These are phyloP conservation scores for Beauveria caledonica DNA, from an alignment of 2,329 filamentous ascomycete genomes.

Conservation along the genomic window DNA sequence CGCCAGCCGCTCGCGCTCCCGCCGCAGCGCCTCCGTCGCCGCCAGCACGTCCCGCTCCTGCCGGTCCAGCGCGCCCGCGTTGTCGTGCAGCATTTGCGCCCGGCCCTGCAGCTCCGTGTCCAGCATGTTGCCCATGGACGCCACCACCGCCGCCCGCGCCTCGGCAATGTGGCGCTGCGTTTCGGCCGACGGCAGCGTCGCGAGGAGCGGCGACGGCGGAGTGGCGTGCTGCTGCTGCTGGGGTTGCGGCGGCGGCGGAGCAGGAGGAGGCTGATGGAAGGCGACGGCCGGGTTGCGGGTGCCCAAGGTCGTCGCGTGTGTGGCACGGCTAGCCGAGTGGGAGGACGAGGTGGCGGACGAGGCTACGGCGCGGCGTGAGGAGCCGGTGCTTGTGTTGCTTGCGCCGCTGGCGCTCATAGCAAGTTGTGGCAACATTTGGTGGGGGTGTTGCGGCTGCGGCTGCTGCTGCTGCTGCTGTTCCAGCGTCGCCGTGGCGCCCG, in stretches of 20 bases:
- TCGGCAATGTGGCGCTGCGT: conserved; percentile 43
- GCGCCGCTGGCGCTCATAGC: conserved; percentile 7
- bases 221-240: neutral
- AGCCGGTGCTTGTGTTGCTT: conserved; percentile 3
- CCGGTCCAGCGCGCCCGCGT: conserved; percentile 53
- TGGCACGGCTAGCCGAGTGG: neutral
- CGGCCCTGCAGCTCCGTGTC: conserved; percentile 61
- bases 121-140: conserved; percentile 60
- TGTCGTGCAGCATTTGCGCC: conserved; percentile 60
- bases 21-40: conserved; percentile 50
- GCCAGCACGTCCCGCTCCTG: conserved; percentile 60
- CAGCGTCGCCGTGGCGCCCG: neutral
- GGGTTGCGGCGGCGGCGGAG: neutral
- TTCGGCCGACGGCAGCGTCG: conserved; percentile 32
- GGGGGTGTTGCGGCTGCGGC: neutral
- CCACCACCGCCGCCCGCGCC: conserved; percentile 51
- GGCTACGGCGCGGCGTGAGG: neutral
- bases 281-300: neutral
- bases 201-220: conserved; percentile 20
- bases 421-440: neutral
- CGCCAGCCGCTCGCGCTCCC: conserved; percentile 60
- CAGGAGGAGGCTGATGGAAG: neutral
- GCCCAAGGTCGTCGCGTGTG: neutral
- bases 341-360: neutral
- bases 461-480: neutral